These are phyloP conservation scores for Theileria annulata DNA, from an alignment of 169 alveolate genomes.

Conservation along the genomic window DNA sequence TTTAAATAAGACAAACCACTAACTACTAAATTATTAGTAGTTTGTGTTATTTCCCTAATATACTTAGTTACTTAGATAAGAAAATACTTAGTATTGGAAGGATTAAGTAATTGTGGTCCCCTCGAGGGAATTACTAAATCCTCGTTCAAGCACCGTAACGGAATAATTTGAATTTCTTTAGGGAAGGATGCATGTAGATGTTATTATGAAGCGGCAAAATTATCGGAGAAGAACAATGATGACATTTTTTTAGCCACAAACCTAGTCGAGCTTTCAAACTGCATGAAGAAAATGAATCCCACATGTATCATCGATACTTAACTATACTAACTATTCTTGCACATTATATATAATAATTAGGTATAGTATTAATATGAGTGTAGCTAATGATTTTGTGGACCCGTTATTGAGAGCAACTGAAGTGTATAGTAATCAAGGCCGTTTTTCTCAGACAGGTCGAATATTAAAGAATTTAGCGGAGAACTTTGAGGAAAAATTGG, in stretches of 20 bases:
- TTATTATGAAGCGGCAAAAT: constrained; percentile 45
- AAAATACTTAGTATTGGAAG: not conserved
- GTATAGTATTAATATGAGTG: not conserved
- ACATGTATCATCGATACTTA: constrained; percentile 14
- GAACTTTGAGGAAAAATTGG: constrained; percentile 50
- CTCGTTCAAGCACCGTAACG: no score
- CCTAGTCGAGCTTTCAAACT: constrained; percentile 52
- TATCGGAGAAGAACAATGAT: constrained; percentile 57
- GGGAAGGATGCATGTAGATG: constrained; percentile 69
- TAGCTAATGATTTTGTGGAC: constrained; percentile 54
- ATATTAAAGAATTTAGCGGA: constrained; percentile 70
- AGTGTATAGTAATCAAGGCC: constrained; percentile 67
- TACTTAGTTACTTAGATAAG: not conserved
- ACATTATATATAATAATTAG: not conserved
- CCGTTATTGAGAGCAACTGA: constrained; percentile 67
- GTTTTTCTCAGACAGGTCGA: constrained; percentile 75
- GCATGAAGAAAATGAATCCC: constrained; percentile 35
- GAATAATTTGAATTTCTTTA: constrained; percentile 5
- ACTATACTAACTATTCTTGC: not conserved
- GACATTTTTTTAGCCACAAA: constrained; percentile 47
- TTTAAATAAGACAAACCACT: not conserved
- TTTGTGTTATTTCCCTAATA: not conserved
- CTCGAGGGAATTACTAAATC: no score
- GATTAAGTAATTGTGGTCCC: no score
- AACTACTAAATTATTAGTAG: not conserved